A percentile compares a stretch with the other conserved stretches of the same genome.
Conservation (phyloP, 2,329 filamentous ascomycete species). For the Arthroderma sp. region DNA sequence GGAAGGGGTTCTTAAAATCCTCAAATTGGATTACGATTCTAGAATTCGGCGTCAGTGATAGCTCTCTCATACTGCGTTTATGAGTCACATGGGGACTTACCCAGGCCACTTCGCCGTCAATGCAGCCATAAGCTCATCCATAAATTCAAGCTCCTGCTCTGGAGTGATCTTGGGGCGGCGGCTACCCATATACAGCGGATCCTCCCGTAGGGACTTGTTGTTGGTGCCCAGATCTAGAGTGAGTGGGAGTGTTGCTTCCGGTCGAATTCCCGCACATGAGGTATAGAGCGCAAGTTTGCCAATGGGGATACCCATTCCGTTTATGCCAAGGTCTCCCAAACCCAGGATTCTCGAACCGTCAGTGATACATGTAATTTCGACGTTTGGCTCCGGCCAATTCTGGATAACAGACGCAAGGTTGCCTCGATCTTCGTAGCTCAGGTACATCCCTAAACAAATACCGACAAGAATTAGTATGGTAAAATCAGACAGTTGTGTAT, state of each 20-base stretch:
- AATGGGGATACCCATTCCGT: conserved; percentile 95
- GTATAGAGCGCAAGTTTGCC: conserved; percentile 94
- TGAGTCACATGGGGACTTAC: conserved; percentile 26
- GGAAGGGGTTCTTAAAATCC: conserved; percentile 96
- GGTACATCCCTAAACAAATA: conserved; percentile 53
- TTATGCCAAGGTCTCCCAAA: conserved; percentile 87
- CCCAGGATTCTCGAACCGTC: conserved; percentile 87
- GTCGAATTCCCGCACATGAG: conserved; percentile 86
- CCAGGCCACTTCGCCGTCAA: conserved; percentile 62
- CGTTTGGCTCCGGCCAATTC: conserved; percentile 83
- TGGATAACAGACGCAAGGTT: conserved; percentile 75
- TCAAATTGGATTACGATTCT: conserved; percentile 81
- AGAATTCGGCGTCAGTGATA: conserved; percentile 5
- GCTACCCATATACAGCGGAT: conserved; percentile 84
- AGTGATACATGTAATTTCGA: conserved; percentile 93
- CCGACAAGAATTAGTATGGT: conserved; percentile 2
- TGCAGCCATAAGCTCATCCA: conserved; percentile 95
- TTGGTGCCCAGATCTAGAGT: conserved; percentile 51
- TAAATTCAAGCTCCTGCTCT: conserved; percentile 73
- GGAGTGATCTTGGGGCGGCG: conserved; percentile 66
- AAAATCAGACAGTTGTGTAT: background rate
- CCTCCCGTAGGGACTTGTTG: conserved; percentile 53
- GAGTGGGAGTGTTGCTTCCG: conserved; percentile 51
- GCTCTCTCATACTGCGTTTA: background rate
- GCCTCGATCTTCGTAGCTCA: conserved; percentile 87